Evolutionary conservation across 805 yeast genomes (phyloP).

Genomic region (Candida pseudofarinosa): DNA sequence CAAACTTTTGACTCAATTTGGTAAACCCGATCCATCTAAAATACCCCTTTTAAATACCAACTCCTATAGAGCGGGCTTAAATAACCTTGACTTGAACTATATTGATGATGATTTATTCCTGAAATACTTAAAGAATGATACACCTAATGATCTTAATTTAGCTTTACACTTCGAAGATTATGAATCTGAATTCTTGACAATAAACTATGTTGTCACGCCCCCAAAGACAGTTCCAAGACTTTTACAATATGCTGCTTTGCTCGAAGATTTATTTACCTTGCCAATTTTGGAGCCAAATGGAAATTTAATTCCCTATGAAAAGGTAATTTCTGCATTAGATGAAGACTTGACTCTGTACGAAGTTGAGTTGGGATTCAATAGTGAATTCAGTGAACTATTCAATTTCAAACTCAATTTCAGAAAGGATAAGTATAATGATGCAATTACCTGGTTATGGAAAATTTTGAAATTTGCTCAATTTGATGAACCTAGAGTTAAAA

Average conservation of each 20-base stretch:
- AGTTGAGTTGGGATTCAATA: slow-evolving; percentile 54
- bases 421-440: slow-evolving; percentile 56
- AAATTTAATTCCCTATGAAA: slow-evolving; percentile 56
- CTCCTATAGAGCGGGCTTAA: slow-evolving; percentile 57
- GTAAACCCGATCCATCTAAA: slow-evolving; percentile 68
- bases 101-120: slow-evolving; percentile 21
- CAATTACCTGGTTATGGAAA: slow-evolving; percentile 73
- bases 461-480: slow-evolving; percentile 63
- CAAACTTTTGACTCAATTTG: slow-evolving; percentile 55
- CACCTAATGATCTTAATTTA: slow-evolving; percentile 54
- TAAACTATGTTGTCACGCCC: slow-evolving; percentile 59
- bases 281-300: slow-evolving; percentile 69
- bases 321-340: slow-evolving; percentile 70
- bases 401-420: slow-evolving; percentile 60
- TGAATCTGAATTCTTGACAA: slow-evolving; percentile 72
- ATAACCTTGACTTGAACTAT: slow-evolving; percentile 32
- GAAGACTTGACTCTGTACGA: slow-evolving; percentile 64
- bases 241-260: slow-evolving; percentile 58
- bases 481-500: slow-evolving; percentile 67
- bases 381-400: slow-evolving; percentile 63
- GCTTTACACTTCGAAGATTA: slow-evolving; percentile 76
- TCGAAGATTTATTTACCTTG: slow-evolving; percentile 66
- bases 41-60: slow-evolving; percentile 69
- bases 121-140: slow-evolving; percentile 14
- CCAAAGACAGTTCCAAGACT: slow-evolving; percentile 46